Evolutionary conservation across 2,329 filamentous ascomycete genomes (phyloP), one percentile per base, ranked within the genome.

Genomic region (Colletotrichum paranaense): DNA sequence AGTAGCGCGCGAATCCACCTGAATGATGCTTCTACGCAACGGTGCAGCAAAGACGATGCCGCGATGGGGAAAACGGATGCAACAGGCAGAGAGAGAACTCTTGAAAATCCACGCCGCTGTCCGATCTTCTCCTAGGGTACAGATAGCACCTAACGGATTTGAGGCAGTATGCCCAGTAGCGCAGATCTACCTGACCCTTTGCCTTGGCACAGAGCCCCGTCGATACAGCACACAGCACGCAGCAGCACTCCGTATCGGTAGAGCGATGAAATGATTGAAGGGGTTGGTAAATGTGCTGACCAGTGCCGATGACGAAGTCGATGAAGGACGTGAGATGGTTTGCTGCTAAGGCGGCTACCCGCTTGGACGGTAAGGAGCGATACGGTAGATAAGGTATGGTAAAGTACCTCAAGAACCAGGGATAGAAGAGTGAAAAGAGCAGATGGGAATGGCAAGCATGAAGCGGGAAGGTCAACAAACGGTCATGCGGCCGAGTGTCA

Each of bases 131-230:
- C 60, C 67, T 62, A 52, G 60, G 46, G 28, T 30, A n/a, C 32
- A 14, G 30, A 59, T 64, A 35, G 70, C 69, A 65, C 52, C 65
- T 68, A 63, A 53, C 49, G 65, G 30, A 24, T 55, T 59, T 63
- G 69, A 72, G 70, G 70, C 58, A 65, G 68, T 59, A 42, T 65
- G 71, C 65, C 67, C 67, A 57, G 53, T 71, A 71, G 71, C 62
- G 60, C 67, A 42, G 62, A 71, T 73, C 67, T 70, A 66, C 59
- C n/a, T 52, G 38, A 52, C 32, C 28, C 42, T 19, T n/a, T 65
- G 71, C 60, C 71, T 71, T 66, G 60, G 60, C 67, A 71, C 71
- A 11, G 14, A 67, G 28, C 28, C 42, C 19, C 12, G 60, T 53
- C 26, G 22, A 28, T 28, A 63, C 59, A 67, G 64, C 59, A 69